These are phyloP conservation scores for Thelephora terrestris DNA, from an alignment of 1,284 basidiomycete species.

Conservation along the genomic window DNA sequence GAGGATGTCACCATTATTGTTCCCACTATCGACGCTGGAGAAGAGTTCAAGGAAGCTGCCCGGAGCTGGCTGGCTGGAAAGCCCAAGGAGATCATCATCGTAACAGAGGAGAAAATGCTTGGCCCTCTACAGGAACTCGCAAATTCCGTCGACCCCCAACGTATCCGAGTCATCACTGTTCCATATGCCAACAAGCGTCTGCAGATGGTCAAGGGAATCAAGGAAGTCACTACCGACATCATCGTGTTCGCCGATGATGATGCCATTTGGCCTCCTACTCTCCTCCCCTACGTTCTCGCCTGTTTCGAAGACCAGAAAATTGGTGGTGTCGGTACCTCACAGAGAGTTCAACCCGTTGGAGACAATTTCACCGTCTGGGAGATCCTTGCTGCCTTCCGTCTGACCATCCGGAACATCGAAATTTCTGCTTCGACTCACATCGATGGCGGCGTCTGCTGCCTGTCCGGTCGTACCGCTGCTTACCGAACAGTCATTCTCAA, in stretches of 20 bases:
- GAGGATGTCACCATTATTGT: slow-evolving; percentile 95
- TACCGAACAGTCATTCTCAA: slow-evolving; percentile 90
- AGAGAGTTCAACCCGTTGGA: slow-evolving; percentile 77
- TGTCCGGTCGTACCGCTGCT: slow-evolving; percentile 85
- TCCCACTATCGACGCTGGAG: slow-evolving; percentile 89
- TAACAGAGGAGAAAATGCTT: slow-evolving; percentile 86
- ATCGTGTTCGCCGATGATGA: slow-evolving; percentile 95
- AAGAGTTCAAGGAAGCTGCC: slow-evolving; percentile 89
- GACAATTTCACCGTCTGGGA: slow-evolving; percentile 85
- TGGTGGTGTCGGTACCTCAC: slow-evolving; percentile 84
- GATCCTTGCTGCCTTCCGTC: slow-evolving; percentile 83
- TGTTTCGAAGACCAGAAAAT: slow-evolving; percentile 92
- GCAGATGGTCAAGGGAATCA: slow-evolving; percentile 88
- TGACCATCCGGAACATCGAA: slow-evolving; percentile 89
- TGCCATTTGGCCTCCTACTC: slow-evolving; percentile 87
- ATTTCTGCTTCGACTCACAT: slow-evolving; percentile 84
- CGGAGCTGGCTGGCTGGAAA: slow-evolving; percentile 84
- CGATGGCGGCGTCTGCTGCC: slow-evolving; percentile 84
- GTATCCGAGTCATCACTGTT: slow-evolving; percentile 81
- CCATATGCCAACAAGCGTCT: slow-evolving; percentile 89
- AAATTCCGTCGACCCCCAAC: slow-evolving; percentile 71
- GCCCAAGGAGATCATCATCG: slow-evolving; percentile 88
- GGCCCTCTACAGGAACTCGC: slow-evolving; percentile 81
- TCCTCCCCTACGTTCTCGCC: slow-evolving; percentile 76
- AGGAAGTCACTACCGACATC: slow-evolving; percentile 83